These are phyloP conservation scores for Vitellaria paradoxa DNA, from an alignment of 179 eudicot genomes.

Conservation along the genomic window DNA sequence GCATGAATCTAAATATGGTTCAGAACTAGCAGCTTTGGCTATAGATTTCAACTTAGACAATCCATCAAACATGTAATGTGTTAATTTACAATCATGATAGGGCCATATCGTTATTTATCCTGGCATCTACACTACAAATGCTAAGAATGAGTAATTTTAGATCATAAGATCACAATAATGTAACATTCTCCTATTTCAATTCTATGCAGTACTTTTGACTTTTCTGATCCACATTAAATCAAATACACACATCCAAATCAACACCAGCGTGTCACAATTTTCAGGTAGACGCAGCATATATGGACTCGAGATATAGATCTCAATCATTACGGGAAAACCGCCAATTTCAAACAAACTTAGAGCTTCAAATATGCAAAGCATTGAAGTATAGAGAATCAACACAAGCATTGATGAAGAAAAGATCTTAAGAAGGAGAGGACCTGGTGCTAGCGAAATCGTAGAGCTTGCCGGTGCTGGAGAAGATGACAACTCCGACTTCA, in stretches of 20 bases:
- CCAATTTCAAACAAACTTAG: background rate
- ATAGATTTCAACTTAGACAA: background rate
- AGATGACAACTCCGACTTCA: conserved; percentile 33
- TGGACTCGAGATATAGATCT: background rate
- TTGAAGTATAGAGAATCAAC: background rate
- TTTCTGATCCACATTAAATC: background rate
- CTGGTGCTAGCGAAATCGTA: conserved; percentile 37
- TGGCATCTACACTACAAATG: background rate
- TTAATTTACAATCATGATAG: background rate
- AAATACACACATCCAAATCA: background rate
- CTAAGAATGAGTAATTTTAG: background rate
- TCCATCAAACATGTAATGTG: background rate
- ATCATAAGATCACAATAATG: background rate
- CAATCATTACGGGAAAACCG: background rate
- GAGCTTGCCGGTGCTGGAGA: conserved; percentile 42
- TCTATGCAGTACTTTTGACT: background rate
- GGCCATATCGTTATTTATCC: background rate
- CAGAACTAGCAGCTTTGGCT: background rate
- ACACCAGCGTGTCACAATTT: background rate
- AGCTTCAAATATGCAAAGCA: background rate
- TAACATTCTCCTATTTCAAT: background rate
- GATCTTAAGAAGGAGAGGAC: conserved; percentile 6
- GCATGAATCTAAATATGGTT: background rate
- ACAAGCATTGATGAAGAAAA: background rate
- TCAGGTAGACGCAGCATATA: background rate